These are phyloP conservation scores for Citrullus amarus DNA, from an alignment of 306 rosid species.

Conservation along the genomic window DNA sequence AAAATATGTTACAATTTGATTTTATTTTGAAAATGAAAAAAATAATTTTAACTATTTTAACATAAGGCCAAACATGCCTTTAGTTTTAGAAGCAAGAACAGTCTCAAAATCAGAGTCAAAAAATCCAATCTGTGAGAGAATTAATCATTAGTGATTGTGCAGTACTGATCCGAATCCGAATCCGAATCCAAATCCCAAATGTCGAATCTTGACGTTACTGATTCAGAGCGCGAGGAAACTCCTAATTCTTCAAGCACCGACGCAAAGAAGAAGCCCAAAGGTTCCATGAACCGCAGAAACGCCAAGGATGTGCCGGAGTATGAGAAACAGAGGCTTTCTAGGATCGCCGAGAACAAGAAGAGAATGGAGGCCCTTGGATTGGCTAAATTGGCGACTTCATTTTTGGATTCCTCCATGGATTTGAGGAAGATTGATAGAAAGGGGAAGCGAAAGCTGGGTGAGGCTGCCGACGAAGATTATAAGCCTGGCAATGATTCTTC, in stretches of 20 bases:
- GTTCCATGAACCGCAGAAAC: not conserved
- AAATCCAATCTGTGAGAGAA: too few relatives aligned
- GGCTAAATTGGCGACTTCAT: slow-evolving; percentile 42
- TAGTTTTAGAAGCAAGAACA: too few relatives aligned
- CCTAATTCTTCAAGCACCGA: slow-evolving; percentile 13
- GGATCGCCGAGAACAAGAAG: slow-evolving; percentile 67
- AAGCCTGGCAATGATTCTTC: slow-evolving; percentile 39
- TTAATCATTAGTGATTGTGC: too few relatives aligned
- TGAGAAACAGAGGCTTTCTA: slow-evolving; percentile 62
- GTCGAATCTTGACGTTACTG: not conserved
- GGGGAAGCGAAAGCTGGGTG: slow-evolving; percentile 32
- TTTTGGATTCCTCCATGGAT: slow-evolving; percentile 22
- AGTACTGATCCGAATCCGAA: too few relatives aligned
- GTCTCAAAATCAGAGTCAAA: too few relatives aligned
- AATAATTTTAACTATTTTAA: too few relatives aligned
- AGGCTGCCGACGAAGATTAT: slow-evolving; percentile 39
- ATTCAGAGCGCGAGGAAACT: slow-evolving; percentile 25
- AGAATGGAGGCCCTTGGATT: slow-evolving; percentile 73
- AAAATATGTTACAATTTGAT: too few relatives aligned
- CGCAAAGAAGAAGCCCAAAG: slow-evolving; percentile 13
- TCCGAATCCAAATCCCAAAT: not conserved
- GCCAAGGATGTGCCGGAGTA: slow-evolving; percentile 26
- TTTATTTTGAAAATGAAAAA: too few relatives aligned
- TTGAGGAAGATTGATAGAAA: slow-evolving; percentile 16
- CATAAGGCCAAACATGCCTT: too few relatives aligned